Percentiles rank a stretch among this genome's conserved stretches.
These are phyloP conservation scores for Gynostemma pentaphyllum DNA, from an alignment of 306 rosid genomes.

Conservation along the genomic window DNA sequence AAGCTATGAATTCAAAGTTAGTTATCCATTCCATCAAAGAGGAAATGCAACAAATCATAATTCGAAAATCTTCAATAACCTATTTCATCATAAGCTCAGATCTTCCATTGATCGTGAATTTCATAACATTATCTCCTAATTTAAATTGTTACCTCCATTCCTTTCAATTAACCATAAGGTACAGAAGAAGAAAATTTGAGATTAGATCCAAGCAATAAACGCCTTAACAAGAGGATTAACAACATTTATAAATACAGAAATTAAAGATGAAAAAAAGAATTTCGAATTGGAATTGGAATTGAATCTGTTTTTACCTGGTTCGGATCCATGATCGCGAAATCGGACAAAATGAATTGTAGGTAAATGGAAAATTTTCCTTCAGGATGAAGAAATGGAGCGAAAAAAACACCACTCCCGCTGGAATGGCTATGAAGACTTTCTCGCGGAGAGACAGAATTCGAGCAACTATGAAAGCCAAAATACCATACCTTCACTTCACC, in stretches of 20 bases:
- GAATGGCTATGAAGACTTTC: not conserved
- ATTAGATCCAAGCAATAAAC: not conserved
- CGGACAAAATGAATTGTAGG: not conserved
- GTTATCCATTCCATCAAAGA: not conserved
- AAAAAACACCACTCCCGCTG: conserved; percentile 2
- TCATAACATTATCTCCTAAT: not conserved
- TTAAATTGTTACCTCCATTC: not conserved
- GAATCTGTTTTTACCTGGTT: conserved; percentile 26
- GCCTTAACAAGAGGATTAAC: not conserved
- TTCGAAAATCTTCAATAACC: not conserved
- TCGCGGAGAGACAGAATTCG: conserved; percentile 3
- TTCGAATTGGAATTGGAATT: not conserved
- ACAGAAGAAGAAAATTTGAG: not conserved
- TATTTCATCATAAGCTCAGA: not conserved
- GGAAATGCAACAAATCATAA: not conserved
- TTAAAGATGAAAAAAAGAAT: conserved; percentile 1
- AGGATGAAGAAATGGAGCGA: not conserved
- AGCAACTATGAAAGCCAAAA: not conserved
- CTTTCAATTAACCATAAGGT: not conserved
- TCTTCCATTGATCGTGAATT: conserved; percentile 1
- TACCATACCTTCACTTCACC: not conserved
- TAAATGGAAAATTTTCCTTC: not conserved
- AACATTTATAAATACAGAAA: not conserved
- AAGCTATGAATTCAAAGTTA: not conserved
- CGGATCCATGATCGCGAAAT: conserved; percentile 23